phyloP scores from a whole-genome alignment of 2,329 filamentous ascomycete genomes.

The Fusarium piperis region DNA sequence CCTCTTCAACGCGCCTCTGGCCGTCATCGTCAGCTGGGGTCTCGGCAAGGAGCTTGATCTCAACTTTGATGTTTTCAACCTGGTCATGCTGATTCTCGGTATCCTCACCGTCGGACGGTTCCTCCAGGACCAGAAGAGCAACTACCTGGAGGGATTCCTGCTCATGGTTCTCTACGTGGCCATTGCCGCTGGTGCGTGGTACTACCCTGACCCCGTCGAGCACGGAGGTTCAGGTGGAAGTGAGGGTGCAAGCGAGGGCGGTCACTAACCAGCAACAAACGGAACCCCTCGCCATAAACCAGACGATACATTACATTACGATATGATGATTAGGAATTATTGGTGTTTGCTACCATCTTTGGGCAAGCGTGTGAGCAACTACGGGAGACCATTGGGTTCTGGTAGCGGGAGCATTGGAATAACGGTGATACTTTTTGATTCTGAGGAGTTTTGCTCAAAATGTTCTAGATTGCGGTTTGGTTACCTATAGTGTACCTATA shows the following conservation, averaged over 20 bases:
- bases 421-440: neutral
- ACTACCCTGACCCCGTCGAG: constrained; percentile 59
- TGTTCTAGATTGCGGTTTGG: neutral
- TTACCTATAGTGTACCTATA: neutral
- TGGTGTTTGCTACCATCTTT: constrained; percentile 1
- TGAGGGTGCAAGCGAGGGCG: constrained; percentile 18
- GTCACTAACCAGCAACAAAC: constrained; percentile 8
- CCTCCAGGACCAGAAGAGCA: constrained; percentile 85
- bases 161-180: constrained; percentile 75
- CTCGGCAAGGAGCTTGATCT: constrained; percentile 76
- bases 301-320: neutral
- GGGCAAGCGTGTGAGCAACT: neutral
- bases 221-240: neutral
- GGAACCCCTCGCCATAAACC: neutral
- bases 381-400: neutral
- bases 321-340: constrained; percentile 12
- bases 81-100: constrained; percentile 81
- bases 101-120: constrained; percentile 91
- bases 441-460: neutral
- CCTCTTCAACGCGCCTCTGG: constrained; percentile 85
- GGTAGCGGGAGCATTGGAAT: constrained; percentile 1
- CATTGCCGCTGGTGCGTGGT: constrained; percentile 67
- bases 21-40: constrained; percentile 86
- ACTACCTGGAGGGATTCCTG: constrained; percentile 87
- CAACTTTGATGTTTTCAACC: constrained; percentile 88